phyloP scores from a whole-genome alignment of 2,329 filamentous ascomycete species.

The Chaetomium strumarium region DNA sequence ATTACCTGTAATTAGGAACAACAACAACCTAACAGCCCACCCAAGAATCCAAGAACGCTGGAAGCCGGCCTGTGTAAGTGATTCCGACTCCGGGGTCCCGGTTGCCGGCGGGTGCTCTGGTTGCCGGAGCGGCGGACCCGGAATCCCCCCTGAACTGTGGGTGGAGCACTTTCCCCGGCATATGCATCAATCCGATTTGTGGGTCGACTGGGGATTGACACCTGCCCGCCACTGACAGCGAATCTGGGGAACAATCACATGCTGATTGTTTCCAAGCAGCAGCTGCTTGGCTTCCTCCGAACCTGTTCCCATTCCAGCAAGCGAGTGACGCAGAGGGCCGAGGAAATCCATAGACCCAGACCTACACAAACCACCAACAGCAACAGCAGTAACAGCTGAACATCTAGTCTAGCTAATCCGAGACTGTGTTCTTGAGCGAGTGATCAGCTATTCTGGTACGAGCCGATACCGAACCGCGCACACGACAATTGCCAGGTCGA shows the following conservation, averaged over 20 bases:
- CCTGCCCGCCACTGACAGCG: conserved; percentile 5
- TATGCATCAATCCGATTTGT: conserved; percentile 5
- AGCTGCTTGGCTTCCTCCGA: conserved; percentile 5
- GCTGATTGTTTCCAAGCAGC: conserved; percentile 7
- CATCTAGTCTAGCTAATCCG: background rate
- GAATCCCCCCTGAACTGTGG: too few species aligned
- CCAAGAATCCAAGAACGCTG: too few species aligned
- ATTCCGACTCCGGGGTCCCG: too few species aligned
- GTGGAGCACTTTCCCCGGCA: conserved; percentile 6
- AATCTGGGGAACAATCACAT: conserved; percentile 20
- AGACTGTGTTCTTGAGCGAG: background rate
- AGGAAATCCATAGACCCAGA: conserved; percentile 15
- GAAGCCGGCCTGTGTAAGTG: too few species aligned
- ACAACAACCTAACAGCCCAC: too few species aligned
- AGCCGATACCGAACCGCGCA: too few species aligned
- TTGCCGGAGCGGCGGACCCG: too few species aligned
- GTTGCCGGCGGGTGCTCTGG: too few species aligned
- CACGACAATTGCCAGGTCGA: too few species aligned
- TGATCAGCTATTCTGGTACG: too few species aligned
- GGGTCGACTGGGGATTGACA: background rate
- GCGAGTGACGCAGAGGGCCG: conserved; percentile 27
- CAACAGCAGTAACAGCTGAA: background rate
- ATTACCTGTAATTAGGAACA: too few species aligned
- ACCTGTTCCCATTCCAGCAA: conserved; percentile 19
- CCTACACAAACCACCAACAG: background rate